Conservation (phyloP, 169 alveolate genomes). For the Theileria parva region DNA sequence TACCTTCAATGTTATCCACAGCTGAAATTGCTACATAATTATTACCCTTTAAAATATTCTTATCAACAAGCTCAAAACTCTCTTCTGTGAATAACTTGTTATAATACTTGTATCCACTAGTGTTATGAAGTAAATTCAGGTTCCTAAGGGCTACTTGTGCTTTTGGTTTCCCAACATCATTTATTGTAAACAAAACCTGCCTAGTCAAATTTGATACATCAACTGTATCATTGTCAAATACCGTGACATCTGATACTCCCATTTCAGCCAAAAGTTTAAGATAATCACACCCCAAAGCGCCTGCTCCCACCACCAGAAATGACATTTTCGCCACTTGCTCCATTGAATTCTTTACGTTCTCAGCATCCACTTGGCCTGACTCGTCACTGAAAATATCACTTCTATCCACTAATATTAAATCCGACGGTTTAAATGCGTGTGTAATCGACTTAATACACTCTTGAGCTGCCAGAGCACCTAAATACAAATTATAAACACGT, state of each 20-base stretch:
- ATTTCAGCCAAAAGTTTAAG: constrained; percentile 45
- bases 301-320: constrained; percentile 63
- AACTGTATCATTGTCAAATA: constrained; percentile 53
- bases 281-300: constrained; percentile 67
- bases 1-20: constrained; percentile 60
- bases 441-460: constrained; percentile 59
- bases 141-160: constrained; percentile 56
- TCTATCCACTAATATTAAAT: constrained; percentile 39
- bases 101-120: background rate
- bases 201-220: constrained; percentile 54
- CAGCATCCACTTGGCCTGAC: constrained; percentile 16
- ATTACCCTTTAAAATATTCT: background rate
- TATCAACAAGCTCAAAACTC: background rate
- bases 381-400: constrained; percentile 49
- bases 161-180: constrained; percentile 55
- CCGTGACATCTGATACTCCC: constrained; percentile 45
- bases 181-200: constrained; percentile 47
- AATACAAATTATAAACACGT: background rate
- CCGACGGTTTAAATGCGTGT: constrained; percentile 41
- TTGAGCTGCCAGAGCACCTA: constrained; percentile 60
- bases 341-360: constrained; percentile 18
- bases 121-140: background rate
- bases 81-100: constrained; percentile 29
- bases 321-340: background rate
- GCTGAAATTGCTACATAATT: constrained; percentile 44